These are phyloP conservation scores for Colletotrichum sp. DNA, from an alignment of 2,329 filamentous ascomycete species.

Conservation along the genomic window DNA sequence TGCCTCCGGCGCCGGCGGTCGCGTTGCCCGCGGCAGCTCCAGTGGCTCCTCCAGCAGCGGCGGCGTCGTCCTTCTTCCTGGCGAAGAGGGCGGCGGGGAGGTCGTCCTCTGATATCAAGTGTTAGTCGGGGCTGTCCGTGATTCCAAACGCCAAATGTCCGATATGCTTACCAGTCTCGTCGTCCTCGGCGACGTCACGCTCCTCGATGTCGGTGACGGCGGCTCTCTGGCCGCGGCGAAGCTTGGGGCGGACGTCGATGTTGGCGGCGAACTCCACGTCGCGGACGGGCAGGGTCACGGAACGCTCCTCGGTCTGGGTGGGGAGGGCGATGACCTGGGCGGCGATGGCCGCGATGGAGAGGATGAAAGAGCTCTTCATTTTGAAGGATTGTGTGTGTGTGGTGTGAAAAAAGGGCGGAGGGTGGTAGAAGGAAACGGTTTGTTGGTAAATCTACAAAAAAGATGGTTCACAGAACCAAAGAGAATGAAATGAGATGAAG, in stretches of 20 bases:
- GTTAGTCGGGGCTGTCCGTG: not conserved
- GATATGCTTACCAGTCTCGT: not conserved
- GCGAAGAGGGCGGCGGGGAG: not conserved
- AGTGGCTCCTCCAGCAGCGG: not conserved
- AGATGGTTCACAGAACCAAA: slow-evolving; percentile 18
- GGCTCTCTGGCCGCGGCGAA: slow-evolving; percentile 1
- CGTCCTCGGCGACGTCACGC: not conserved
- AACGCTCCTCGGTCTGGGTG: not conserved
- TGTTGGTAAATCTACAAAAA: not conserved
- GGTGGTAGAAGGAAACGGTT: not conserved
- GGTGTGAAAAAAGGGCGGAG: not conserved
- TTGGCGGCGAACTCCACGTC: not conserved
- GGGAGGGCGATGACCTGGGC: slow-evolving; percentile 20
- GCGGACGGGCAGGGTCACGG: not conserved
- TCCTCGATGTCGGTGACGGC: not conserved
- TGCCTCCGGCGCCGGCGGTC: not conserved
- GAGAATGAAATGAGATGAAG: not conserved
- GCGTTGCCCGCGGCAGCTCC: not conserved
- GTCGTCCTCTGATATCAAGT: not conserved
- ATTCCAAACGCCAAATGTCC: not conserved
- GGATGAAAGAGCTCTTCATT: slow-evolving; percentile 21
- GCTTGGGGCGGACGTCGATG: not conserved
- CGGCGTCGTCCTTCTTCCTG: not conserved
- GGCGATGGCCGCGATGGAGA: slow-evolving; percentile 20
- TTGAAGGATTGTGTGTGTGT: not conserved